Evolutionary conservation across 2,329 filamentous ascomycete species (phyloP).

Genomic region (Hypoxylon sp.): DNA sequence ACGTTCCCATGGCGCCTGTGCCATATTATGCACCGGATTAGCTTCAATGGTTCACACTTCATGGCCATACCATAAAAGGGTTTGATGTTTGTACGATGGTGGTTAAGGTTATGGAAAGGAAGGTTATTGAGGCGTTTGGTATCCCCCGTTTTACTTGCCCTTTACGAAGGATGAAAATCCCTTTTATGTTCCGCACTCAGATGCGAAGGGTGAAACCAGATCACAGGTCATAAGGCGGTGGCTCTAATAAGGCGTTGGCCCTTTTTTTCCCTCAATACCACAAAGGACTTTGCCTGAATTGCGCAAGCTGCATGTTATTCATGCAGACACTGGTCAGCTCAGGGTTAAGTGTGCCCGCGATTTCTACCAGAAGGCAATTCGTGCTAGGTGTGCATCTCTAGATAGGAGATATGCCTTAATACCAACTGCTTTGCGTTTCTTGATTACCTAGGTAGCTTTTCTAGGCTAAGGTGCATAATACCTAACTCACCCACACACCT

Average conservation of each 20-base stretch:
- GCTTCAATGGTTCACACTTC: neutral
- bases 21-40: neutral
- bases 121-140: slow-evolving; percentile 19
- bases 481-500: neutral
- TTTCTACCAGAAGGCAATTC: slow-evolving; percentile 1
- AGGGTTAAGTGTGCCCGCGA: neutral
- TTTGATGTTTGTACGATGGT: slow-evolving; percentile 15
- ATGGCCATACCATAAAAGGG: slow-evolving; percentile 1
- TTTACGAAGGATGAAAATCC: neutral
- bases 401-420: slow-evolving; percentile 20
- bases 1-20: neutral
- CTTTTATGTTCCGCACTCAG: neutral
- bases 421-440: slow-evolving; percentile 18
- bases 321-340: neutral
- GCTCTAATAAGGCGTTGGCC: neutral
- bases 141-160: slow-evolving; percentile 5
- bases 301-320: neutral
- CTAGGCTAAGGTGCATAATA: neutral
- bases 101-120: slow-evolving; percentile 11
- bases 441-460: neutral
- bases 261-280: neutral
- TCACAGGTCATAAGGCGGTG: neutral
- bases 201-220: neutral
- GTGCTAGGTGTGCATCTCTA: slow-evolving; percentile 7
- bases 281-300: slow-evolving; percentile 6